Conservation (phyloP, 345 rosid genomes). For the Adansonia digitata region DNA sequence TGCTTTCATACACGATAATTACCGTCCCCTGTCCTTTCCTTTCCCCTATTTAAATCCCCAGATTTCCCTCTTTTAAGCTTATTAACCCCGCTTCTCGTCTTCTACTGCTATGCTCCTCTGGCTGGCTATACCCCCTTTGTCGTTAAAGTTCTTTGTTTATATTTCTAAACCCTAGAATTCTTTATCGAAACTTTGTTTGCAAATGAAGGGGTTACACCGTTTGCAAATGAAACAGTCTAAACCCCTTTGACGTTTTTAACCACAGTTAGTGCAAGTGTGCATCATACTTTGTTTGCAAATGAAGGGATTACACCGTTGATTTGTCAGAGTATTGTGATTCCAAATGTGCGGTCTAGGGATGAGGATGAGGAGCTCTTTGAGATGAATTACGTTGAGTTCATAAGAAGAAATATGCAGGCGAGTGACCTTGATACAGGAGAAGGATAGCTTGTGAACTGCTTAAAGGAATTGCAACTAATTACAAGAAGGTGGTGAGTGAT, state of each 20-base stretch:
- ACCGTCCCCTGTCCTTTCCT: not conserved
- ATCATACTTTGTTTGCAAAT: slow-evolving; percentile 69
- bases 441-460: slow-evolving; percentile 95
- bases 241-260: slow-evolving; percentile 95
- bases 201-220: slow-evolving; percentile 61
- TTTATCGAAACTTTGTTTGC: slow-evolving; percentile 74
- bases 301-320: slow-evolving; percentile 75
- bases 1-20: not conserved
- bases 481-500: slow-evolving; percentile 57
- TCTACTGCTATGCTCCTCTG: no score
- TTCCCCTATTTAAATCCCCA: not conserved
- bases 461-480: slow-evolving; percentile 85
- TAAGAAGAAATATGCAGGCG: slow-evolving; percentile 98
- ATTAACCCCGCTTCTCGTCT: no score
- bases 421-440: slow-evolving; percentile 96
- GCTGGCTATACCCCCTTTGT: no score
- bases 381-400: slow-evolving; percentile 90
- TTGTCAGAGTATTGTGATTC: slow-evolving; percentile 86
- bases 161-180: not conserved
- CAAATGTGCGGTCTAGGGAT: slow-evolving; percentile 83
- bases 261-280: slow-evolving; percentile 86
- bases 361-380: slow-evolving; percentile 97
- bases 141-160: not conserved
- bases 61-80: no score
- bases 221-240: no score